Base-by-base conservation (phyloP, 1,139 yeast species). In the Scheffersomyces segobiensis region DNA sequence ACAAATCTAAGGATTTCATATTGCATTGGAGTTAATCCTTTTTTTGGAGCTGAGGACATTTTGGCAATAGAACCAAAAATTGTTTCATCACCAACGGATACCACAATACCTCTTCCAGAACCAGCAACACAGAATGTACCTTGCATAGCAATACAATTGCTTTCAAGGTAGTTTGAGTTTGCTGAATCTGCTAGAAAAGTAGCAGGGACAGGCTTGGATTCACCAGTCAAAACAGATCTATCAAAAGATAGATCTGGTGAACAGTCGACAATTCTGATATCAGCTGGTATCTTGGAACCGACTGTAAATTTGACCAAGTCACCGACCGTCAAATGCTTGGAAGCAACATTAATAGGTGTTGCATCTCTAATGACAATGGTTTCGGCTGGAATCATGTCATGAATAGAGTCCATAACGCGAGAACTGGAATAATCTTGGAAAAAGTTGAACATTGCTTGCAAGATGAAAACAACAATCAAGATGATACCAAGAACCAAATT, bases 351-450 rank as follows among this genome's bases (percentile, higher is more conserved):
- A 3, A 57, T 21, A 1, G 59, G 52, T 22, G 60, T 49, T 6
- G 74, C 74, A 49, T 69, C 65, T 61, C 79, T 66, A 18, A 72
- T 58, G 8, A 68, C 68, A 17, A 61, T 59, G 12, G 66, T 65
- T 47, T 78, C 80, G 5, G 71, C 65, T 2, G 86, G 85, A 42
- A 83, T 71, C 75, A 83, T 71, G 52, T 71, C 69, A 60, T 75
- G 74, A 60, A 83, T 82, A 3, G 86, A 81, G 52, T 77, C 78
- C 85, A 83, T 80, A 49, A 82, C 84, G 56, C 75, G 73, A 2
- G 83, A 74, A 49, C 84, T 75, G 10, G 84, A 79, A 69, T 72
- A 82, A 62, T 83, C 87, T 61, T 83, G 86, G 66, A 77, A 74
- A 59, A 81, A 82, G 65, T 82, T 81, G 69, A 82, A 81, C 21